phyloP scores from a whole-genome alignment of 2,329 filamentous ascomycete species.

The Venturia pyrina region DNA sequence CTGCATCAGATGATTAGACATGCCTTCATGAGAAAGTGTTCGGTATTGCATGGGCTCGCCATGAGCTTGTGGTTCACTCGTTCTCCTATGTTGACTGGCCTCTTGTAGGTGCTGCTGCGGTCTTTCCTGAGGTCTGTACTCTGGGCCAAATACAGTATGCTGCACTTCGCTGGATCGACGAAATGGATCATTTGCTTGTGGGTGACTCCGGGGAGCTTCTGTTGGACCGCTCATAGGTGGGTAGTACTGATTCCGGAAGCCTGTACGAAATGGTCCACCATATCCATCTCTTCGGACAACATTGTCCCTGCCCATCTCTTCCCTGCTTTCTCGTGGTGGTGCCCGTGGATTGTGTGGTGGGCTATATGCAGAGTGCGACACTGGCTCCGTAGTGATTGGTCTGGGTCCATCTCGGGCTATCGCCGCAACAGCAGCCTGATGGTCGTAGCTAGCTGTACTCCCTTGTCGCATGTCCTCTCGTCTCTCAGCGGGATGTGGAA shows the following conservation, averaged over 20 bases:
- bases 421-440: slow-evolving; percentile 14
- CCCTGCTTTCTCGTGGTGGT: slow-evolving; percentile 1
- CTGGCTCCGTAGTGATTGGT: slow-evolving; percentile 29
- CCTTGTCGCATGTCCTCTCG: background rate
- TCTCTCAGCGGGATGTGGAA: background rate
- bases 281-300: slow-evolving; percentile 4
- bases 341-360: slow-evolving; percentile 19
- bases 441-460: background rate
- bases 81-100: slow-evolving; percentile 2
- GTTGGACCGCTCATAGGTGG: background rate
- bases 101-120: background rate
- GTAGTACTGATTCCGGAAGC: slow-evolving; percentile 8
- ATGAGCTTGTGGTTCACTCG: slow-evolving; percentile 10
- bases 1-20: slow-evolving; percentile 29
- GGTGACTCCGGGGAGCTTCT: slow-evolving; percentile 13
- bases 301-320: slow-evolving; percentile 8
- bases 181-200: slow-evolving; percentile 10
- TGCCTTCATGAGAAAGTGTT: slow-evolving; percentile 16
- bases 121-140: slow-evolving; percentile 6
- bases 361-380: slow-evolving; percentile 28
- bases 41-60: slow-evolving; percentile 3
- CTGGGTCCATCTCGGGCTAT: slow-evolving; percentile 23
- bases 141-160: background rate
- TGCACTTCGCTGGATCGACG: slow-evolving; percentile 4
- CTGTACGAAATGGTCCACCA: background rate